These are phyloP conservation scores for Aspergillus floridensis DNA, from an alignment of 2,329 filamentous ascomycete species.

Conservation along the genomic window DNA sequence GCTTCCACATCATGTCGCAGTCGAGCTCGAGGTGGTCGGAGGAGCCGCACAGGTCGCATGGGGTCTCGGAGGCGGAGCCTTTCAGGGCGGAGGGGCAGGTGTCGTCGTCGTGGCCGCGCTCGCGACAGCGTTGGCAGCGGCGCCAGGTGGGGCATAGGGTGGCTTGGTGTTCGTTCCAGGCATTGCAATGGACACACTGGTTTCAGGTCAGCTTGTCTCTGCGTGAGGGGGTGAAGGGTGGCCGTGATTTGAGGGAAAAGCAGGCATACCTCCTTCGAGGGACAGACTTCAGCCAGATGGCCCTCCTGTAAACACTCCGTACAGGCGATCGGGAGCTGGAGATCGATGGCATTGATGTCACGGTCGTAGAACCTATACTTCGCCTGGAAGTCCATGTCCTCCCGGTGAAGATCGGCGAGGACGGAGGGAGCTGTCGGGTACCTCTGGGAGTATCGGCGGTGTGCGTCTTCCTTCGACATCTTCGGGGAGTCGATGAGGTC, in stretches of 20 bases:
- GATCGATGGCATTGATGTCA: constrained; percentile 38
- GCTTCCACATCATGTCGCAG: constrained; percentile 60
- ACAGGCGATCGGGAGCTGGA: constrained; percentile 43
- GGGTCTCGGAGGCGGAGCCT: constrained; percentile 51
- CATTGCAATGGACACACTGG: constrained; percentile 44
- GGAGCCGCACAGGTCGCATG: constrained; percentile 61
- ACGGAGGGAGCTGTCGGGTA: constrained; percentile 34
- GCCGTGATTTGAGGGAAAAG: background rate
- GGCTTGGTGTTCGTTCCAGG: constrained; percentile 41
- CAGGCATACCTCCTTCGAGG: constrained; percentile 40
- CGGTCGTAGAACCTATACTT: constrained; percentile 42
- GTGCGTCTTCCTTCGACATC: constrained; percentile 35
- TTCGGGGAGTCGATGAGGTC: constrained; percentile 3
- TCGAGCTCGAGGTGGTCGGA: constrained; percentile 57
- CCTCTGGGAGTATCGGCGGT: constrained; percentile 32
- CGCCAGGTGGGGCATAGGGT: constrained; percentile 41
- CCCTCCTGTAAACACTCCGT: constrained; percentile 43
- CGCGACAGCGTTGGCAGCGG: constrained; percentile 56
- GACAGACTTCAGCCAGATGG: constrained; percentile 45
- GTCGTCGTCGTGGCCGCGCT: constrained; percentile 56
- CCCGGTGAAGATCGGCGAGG: constrained; percentile 38
- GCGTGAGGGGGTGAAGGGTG: background rate
- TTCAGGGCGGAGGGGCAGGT: constrained; percentile 59
- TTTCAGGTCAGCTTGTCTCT: background rate
- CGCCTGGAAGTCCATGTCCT: constrained; percentile 42